Evolutionary conservation across 2,329 filamentous ascomycete species (phyloP).

Genomic region (Hypoxylon sp.): DNA sequence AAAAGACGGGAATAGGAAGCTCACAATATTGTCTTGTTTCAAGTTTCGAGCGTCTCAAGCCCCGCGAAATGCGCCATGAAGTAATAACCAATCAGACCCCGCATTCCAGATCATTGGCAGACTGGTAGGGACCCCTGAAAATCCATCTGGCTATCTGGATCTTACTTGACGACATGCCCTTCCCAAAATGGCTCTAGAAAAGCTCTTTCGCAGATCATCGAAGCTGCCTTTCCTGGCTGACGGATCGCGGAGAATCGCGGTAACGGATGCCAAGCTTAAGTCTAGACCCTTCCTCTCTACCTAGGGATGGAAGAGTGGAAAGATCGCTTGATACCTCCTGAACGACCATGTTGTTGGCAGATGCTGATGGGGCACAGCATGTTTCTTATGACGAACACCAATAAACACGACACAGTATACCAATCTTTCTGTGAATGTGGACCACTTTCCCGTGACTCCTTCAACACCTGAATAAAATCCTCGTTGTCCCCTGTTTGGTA

Average conservation of each 20-base stretch:
- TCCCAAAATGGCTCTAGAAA: conserved; percentile 9
- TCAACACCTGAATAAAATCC: conserved; percentile 19
- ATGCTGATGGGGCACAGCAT: conserved; percentile 6
- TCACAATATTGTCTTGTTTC: conserved; percentile 22
- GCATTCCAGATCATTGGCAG: conserved; percentile 14
- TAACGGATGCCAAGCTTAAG: conserved; percentile 4
- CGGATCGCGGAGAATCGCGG: conserved; percentile 4
- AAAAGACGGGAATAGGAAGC: conserved; percentile 20
- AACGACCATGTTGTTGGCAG: neutral
- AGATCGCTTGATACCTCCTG: neutral
- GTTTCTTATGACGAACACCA: conserved; percentile 17
- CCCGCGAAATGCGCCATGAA: conserved; percentile 2
- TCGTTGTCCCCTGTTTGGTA: conserved; percentile 23
- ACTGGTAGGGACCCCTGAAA: conserved; percentile 18
- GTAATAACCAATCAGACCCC: conserved; percentile 20
- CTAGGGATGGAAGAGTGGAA: no score
- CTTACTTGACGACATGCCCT: conserved; percentile 16
- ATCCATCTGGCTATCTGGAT: conserved; percentile 11
- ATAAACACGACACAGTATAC: conserved; percentile 23
- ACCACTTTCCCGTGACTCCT: conserved; percentile 11
- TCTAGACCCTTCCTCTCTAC: conserved; percentile 2
- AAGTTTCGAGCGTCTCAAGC: conserved; percentile 18
- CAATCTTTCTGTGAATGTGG: conserved; percentile 14
- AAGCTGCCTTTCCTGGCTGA: conserved; percentile 3
- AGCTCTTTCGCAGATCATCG: conserved; percentile 8